Conservation (phyloP, 2,329 filamentous ascomycete species). For the Xylariaceae sp. region DNA sequence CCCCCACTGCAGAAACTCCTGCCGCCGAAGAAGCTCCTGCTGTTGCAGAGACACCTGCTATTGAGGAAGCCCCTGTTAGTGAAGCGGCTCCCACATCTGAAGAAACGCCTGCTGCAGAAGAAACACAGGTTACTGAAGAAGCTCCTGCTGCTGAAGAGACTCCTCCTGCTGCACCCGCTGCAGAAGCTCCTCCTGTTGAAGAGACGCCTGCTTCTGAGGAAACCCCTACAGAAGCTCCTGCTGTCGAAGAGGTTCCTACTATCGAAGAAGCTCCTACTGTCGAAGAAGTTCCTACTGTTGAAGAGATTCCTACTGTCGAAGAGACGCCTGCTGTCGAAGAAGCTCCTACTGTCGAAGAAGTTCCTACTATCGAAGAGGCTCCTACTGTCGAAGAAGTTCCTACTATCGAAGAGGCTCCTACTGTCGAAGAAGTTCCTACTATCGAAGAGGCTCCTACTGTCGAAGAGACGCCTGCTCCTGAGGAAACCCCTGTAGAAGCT, state of each 20-base stretch:
- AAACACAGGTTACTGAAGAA: background rate
- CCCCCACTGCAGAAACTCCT: background rate
- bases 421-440: background rate
- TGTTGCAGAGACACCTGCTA: constrained; percentile 3
- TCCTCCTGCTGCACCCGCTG: background rate
- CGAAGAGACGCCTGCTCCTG: too few relatives aligned
- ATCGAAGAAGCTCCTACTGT: constrained; percentile 8
- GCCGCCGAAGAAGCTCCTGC: background rate
- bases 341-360: constrained; percentile 13
- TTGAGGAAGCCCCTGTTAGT: background rate
- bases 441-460: background rate
- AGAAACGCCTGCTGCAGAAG: background rate
- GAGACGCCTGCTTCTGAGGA: constrained; percentile 2
- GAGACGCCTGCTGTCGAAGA: background rate
- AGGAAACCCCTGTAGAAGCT: background rate
- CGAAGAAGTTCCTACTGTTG: background rate
- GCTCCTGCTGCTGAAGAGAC: constrained; percentile 2
- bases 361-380: background rate
- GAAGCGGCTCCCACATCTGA: background rate
- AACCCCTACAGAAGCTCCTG: constrained; percentile 8
- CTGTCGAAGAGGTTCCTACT: constrained; percentile 16
- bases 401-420: constrained; percentile 16
- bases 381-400: background rate
- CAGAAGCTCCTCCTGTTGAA: background rate
- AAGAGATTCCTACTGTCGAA: constrained; percentile 14